Conservation (phyloP, 2,329 filamentous ascomycete genomes). For the Arthroderma sp. region DNA sequence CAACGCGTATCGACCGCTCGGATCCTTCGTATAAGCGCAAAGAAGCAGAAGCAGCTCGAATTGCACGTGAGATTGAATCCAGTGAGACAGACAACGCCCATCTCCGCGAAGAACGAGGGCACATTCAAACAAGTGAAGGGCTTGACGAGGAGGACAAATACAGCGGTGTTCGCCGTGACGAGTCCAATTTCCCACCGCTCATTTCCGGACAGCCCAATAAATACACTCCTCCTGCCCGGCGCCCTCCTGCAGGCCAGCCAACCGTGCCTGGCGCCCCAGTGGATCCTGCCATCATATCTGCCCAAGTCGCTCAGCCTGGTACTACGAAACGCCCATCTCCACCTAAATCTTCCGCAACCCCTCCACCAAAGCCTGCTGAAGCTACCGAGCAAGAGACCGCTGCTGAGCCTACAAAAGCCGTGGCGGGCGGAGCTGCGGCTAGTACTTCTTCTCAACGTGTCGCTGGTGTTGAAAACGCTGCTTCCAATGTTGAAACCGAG, state of each 20-base stretch:
- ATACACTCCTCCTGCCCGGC: conserved; percentile 81
- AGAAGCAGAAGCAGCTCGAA: conserved; percentile 63
- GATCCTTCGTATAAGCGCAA: conserved; percentile 71
- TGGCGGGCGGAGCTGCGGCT: conserved; percentile 10
- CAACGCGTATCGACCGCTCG: conserved; percentile 72
- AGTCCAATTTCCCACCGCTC: conserved; percentile 50
- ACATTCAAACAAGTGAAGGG: conserved; percentile 50
- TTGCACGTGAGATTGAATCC: conserved; percentile 80
- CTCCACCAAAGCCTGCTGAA: conserved; percentile 8
- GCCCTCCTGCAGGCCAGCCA: conserved; percentile 61
- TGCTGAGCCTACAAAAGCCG: conserved; percentile 10
- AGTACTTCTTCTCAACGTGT: conserved; percentile 27
- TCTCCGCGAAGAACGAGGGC: conserved; percentile 75
- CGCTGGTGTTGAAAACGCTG: conserved; percentile 37
- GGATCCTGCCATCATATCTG: conserved; percentile 81
- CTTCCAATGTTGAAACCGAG: conserved; percentile 48
- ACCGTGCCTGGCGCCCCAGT: conserved; percentile 65
- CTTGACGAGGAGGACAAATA: conserved; percentile 87
- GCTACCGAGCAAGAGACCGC: conserved; percentile 8
- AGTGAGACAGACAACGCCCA: conserved; percentile 63
- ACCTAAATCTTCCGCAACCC: conserved; percentile 15
- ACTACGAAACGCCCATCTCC: conserved; percentile 17
- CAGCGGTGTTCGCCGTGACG: conserved; percentile 73
- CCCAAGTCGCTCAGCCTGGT: conserved; percentile 51
- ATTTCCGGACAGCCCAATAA: conserved; percentile 49